Base-by-base conservation (phyloP, 1,139 yeast genomes). In the Geotrichum histeridarum region DNA sequence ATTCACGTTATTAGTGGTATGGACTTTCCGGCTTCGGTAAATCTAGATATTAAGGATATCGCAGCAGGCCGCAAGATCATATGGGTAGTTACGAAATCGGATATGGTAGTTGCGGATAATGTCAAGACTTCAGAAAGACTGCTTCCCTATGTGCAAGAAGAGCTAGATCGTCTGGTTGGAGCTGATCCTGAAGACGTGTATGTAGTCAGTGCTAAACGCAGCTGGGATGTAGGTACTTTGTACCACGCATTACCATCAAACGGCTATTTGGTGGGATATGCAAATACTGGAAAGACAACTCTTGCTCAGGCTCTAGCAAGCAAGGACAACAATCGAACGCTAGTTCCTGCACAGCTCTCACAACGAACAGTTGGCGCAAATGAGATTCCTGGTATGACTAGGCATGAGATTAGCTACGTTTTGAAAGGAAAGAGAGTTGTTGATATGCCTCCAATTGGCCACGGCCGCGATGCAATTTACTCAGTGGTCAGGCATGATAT, bases 221-320 rank as follows among this genome's bases (percentile, higher is more conserved):
- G 73, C 38, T 84, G 90, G 91, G 77, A 79, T 47, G 63, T 79
- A 4, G 68, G 70, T 6, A 63, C 65, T 1, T 60, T 79, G 22
- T 64, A 64, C 32, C 54, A 68, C 1, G 60, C 66, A 9, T 65
- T 81, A 30, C 75, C 79, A 0, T 64, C 70, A 7, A 74, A 73
- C 27, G 75, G 82, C 31, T 84, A 81, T 64, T 67, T 89, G 37
- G 72, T 88, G 11, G 96, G 97, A 1, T 77, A 77, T 59, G 82
- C 87, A 8, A 88, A 88, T 64, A 76, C 82, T 14, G 97, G 97
- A 0, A 89, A 89, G 66, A 82, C 94, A 1, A 75, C 85, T 0
- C 65, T 89, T 32, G 75, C 84, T 2, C 79, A 77, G 60, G 66
- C 79, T n/a, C 61, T 84, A 35, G 61, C 80, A 14, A 70, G 71